Conservation (phyloP, 371 early-diverging fungal species). For the Mortierella sp. region DNA sequence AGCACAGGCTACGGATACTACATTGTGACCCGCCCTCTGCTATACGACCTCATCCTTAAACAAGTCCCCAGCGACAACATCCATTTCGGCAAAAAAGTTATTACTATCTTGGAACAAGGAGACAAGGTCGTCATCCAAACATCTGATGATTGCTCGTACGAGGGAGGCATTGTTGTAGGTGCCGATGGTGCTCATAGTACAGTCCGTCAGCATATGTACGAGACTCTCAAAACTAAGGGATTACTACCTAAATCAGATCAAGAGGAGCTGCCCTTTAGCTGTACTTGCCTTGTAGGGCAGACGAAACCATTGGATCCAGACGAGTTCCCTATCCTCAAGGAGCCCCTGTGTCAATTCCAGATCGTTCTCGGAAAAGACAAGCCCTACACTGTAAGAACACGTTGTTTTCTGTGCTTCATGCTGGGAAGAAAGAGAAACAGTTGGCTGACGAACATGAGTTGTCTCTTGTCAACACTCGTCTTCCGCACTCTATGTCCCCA, state of each 20-base stretch:
- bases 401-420: too few relatives aligned
- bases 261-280: constrained; percentile 8
- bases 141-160: neutral
- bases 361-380: constrained; percentile 5
- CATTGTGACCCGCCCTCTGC: neutral
- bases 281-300: constrained; percentile 22
- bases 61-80: neutral
- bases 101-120: neutral
- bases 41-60: neutral
- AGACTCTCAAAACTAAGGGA: neutral
- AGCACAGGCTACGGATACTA: neutral
- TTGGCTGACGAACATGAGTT: neutral
- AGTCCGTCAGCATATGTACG: constrained; percentile 12
- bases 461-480: neutral
- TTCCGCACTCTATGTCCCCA: neutral
- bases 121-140: neutral
- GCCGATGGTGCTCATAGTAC: constrained; percentile 25
- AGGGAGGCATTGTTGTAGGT: constrained; percentile 17
- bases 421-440: neutral
- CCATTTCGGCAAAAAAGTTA: neutral
- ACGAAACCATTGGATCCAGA: neutral
- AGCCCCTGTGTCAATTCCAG: neutral
- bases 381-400: neutral
- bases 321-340: constrained; percentile 9
- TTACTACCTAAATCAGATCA: constrained; percentile 1